Base-by-base conservation (phyloP, 2,329 filamentous ascomycete genomes). In the Arachnopeziza araneosa region DNA sequence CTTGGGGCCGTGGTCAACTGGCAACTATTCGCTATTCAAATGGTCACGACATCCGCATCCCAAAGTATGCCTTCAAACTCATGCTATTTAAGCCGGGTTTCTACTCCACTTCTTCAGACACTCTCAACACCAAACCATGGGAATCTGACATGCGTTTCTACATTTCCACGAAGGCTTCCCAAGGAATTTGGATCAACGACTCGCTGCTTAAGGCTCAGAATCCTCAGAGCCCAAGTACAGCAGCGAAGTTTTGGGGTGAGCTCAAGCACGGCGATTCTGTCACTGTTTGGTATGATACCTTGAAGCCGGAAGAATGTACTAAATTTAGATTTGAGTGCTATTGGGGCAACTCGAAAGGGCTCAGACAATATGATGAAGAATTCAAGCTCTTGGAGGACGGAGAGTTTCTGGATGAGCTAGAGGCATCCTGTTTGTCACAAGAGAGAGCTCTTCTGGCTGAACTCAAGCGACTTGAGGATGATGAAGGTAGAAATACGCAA, bases 1-100 rank as follows among this genome's bases (percentile, higher is more conserved):
- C 87, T 0, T 98, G 91, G 86, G 93, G 93, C 30, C 85, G 93
- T 24, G 83, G 83, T 0, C 77, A 75, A 0, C 78, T 81, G 22
- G 93, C 91, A 67, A 93, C 88, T 0, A 75, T 86, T 30, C 78
- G 86, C 1, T 90, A 92, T 68, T 74, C 81, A 0, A 78, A 86
- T 54, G 76, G 74, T 30, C 75, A 77, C 24, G 91, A 97, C 65
- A 81, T 79, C 1, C 87, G 86, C 19, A 84, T 98, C 44, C 91
- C 93, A 1, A 93, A 93, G 70, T 87, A 87, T 64, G 91, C 90
- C 0, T 85, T 96, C 67, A 88, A 90, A 68, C 78, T 97, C 48
- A 79, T 91, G 36, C 83, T 95, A 30, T 91, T 88, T 81, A 86
- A 83, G 58, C 81, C 86, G 0, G 83, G 83, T 12, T 87, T 87